These are phyloP conservation scores for Bromus sterilis DNA, from an alignment of 176 grass and related monocot species.

Conservation along the genomic window DNA sequence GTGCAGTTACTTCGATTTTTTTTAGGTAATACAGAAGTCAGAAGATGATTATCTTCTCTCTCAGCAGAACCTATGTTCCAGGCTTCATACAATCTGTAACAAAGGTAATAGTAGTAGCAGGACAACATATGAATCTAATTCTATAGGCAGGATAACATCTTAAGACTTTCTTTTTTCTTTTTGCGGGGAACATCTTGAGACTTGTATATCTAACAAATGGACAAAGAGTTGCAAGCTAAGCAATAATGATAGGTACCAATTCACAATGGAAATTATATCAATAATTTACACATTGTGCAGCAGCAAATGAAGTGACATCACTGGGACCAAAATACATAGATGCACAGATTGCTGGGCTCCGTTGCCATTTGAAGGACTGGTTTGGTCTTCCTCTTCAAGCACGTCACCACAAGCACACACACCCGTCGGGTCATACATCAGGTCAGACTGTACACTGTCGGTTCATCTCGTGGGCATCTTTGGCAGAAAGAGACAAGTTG, in stretches of 20 bases:
- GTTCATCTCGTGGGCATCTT: no score
- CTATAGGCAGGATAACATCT: background rate
- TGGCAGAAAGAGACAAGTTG: no score
- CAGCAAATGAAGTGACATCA: background rate
- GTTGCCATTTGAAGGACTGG: no score
- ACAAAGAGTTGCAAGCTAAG: background rate
- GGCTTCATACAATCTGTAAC: background rate
- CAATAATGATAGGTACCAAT: background rate
- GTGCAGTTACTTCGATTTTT: no score
- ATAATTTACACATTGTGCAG: background rate
- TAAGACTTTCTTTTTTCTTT: no score
- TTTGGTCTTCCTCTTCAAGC: no score
- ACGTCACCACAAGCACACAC: no score
- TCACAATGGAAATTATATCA: background rate
- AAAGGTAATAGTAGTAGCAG: background rate
- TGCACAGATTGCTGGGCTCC: no score
- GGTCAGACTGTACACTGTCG: no score
- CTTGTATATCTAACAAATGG: background rate
- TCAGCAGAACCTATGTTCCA: background rate
- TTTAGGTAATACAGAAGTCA: no score
- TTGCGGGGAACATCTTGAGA: no score
- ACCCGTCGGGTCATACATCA: no score
- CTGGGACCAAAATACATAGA: background rate
- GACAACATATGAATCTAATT: background rate
- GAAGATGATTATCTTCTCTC: background rate